Conservation (phyloP, 345 rosid species). For the Eucalyptus victrix region DNA sequence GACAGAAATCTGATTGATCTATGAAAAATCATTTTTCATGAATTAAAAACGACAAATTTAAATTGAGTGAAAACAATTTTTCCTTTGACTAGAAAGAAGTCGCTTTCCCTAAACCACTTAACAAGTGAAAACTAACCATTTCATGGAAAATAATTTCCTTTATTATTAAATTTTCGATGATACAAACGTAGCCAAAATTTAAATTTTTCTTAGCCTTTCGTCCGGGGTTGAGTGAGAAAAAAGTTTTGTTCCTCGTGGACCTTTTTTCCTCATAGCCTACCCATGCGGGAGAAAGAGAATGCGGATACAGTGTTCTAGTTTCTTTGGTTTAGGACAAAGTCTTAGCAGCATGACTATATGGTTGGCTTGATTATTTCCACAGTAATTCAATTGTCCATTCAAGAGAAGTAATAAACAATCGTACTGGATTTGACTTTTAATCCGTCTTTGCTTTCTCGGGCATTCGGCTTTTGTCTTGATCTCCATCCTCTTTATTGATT, state of each 20-base stretch:
- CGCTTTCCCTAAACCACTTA: fast-evolving
- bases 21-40: background rate
- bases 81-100: background rate
- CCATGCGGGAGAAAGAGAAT: background rate
- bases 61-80: background rate
- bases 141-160: background rate
- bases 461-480: background rate
- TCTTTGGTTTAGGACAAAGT: background rate
- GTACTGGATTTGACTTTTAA: background rate
- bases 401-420: background rate
- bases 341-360: background rate
- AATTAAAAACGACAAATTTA: background rate
- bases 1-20: background rate
- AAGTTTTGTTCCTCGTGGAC: background rate
- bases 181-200: background rate
- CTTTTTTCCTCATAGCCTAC: background rate
- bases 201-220: background rate
- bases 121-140: background rate
- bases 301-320: background rate
- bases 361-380: background rate
- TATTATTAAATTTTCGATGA: background rate
- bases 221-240: background rate
- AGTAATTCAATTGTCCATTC: background rate
- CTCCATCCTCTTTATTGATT: background rate
- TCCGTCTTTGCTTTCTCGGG: background rate